Conservation (phyloP, 345 rosid species). For the Corchorus olitorius region DNA sequence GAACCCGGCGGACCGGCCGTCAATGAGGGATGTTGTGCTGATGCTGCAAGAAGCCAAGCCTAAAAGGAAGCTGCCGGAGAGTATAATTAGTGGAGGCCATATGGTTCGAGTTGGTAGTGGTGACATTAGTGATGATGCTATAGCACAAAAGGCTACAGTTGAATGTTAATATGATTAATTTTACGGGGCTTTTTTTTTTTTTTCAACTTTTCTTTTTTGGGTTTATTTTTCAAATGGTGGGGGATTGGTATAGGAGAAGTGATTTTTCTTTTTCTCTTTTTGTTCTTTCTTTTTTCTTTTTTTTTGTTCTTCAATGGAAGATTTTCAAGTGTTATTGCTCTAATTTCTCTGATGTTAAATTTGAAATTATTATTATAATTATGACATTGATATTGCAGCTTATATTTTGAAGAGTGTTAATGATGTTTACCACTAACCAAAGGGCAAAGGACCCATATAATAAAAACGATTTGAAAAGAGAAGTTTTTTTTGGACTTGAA, state of each 20-base stretch:
- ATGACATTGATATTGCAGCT: conserved; percentile 13
- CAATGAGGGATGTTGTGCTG: conserved; percentile 94
- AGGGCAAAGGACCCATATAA: conserved; percentile 10
- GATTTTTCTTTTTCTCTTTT: conserved; percentile 5
- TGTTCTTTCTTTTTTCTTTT: not conserved
- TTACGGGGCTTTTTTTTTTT: conserved; percentile 21
- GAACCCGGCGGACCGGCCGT: conserved; percentile 87
- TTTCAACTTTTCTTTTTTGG: conserved; percentile 8
- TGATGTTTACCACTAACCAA: conserved; percentile 9
- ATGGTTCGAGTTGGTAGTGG: conserved; percentile 32
- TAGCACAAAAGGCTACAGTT: conserved; percentile 43
- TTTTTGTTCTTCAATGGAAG: conserved; percentile 24
- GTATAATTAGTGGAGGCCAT: conserved; percentile 24
- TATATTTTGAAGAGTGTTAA: conserved; percentile 9
- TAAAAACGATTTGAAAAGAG: not conserved
- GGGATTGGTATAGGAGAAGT: conserved; percentile 63
- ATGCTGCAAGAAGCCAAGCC: conserved; percentile 96
- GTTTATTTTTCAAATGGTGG: conserved; percentile 33
- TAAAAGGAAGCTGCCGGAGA: conserved; percentile 62
- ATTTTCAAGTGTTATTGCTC: conserved; percentile 32
- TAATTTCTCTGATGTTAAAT: conserved; percentile 18
- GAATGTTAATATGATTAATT: conserved; percentile 53
- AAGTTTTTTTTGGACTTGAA: not conserved
- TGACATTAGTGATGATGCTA: conserved; percentile 21
- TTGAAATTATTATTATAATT: not conserved